A percentile compares a stretch with the other conserved stretches of the same genome.
Conservation (phyloP, 2,329 filamentous ascomycete species). For the Chalaropsis thielavioides region DNA sequence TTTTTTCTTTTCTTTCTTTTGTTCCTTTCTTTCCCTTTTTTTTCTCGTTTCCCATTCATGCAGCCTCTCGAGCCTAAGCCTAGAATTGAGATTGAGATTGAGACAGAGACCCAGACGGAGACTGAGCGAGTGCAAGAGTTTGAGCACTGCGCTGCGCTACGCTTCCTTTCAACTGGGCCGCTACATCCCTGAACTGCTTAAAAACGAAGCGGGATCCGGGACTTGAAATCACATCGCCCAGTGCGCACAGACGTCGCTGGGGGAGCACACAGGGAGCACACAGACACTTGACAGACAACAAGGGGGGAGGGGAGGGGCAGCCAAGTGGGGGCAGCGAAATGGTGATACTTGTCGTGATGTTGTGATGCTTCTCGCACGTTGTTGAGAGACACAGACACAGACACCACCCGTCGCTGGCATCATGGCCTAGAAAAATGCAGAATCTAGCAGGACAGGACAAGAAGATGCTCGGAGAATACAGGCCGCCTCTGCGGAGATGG, state of each 20-base stretch:
- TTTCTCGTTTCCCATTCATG: not conserved
- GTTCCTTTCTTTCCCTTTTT: not conserved
- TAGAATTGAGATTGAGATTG: not conserved
- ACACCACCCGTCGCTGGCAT: not conserved
- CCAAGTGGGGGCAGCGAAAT: not conserved
- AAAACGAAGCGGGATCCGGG: conserved; percentile 3
- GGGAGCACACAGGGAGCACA: not conserved
- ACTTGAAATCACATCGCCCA: not conserved
- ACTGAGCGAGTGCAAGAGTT: not conserved
- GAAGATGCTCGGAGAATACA: not conserved
- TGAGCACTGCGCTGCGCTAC: not conserved
- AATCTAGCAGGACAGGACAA: not conserved
- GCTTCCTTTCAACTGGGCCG: conserved; percentile 4
- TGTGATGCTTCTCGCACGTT: not conserved
- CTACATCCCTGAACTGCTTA: not conserved
- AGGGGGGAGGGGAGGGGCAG: not conserved
- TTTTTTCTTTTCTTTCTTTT: not conserved
- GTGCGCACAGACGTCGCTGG: not conserved
- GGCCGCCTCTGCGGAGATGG: not conserved
- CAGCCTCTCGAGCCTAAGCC: not conserved
- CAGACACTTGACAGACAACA: conserved; percentile 1
- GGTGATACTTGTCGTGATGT: not conserved
- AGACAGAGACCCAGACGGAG: not conserved
- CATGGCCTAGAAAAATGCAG: not conserved
- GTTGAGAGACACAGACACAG: not conserved